A percentile compares a stretch with the other conserved stretches of the same genome.
Conservation (phyloP, 176 grass and related monocot species). For the Panicum miliaceum region DNA sequence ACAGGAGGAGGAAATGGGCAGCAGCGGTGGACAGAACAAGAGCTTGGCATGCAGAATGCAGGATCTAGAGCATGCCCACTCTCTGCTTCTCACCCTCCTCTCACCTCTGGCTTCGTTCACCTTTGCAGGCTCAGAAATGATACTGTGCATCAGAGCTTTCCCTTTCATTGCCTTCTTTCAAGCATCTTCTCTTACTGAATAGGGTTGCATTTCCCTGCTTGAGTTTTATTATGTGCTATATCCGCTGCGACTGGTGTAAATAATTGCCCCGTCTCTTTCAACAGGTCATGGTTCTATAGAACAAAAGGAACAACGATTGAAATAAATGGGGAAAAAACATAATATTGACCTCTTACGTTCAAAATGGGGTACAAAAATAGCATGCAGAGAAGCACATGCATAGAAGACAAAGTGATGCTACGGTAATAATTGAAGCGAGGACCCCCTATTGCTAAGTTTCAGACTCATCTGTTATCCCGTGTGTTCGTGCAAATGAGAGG, state of each 20-base stretch:
- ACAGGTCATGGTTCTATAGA: constrained; percentile 11
- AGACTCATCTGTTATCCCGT: constrained; percentile 44
- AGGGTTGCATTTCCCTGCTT: background rate
- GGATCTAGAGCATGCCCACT: constrained; percentile 16
- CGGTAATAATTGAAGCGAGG: constrained; percentile 44
- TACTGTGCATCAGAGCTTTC: background rate
- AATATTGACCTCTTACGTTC: constrained; percentile 7
- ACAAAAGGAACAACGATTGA: constrained; percentile 41
- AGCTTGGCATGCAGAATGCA: constrained; percentile 30
- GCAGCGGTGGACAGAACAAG: constrained; percentile 28
- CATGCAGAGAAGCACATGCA: constrained; percentile 45
- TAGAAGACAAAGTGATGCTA: constrained; percentile 44
- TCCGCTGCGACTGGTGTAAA: background rate
- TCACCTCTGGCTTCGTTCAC: background rate
- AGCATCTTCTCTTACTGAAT: background rate
- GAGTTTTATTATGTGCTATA: background rate
- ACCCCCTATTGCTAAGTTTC: constrained; percentile 37
- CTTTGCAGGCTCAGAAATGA: constrained; percentile 7
- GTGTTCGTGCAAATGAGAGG: constrained; percentile 52
- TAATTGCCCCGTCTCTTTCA: constrained; percentile 1
- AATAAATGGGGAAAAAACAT: background rate
- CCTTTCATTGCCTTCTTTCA: background rate
- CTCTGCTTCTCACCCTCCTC: constrained; percentile 17
- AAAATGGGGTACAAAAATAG: constrained; percentile 18
- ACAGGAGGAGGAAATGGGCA: constrained; percentile 1